Evolutionary conservation across 495 filamentous ascomycete genomes (phyloP).

Genomic region (Xylaria acuta): DNA sequence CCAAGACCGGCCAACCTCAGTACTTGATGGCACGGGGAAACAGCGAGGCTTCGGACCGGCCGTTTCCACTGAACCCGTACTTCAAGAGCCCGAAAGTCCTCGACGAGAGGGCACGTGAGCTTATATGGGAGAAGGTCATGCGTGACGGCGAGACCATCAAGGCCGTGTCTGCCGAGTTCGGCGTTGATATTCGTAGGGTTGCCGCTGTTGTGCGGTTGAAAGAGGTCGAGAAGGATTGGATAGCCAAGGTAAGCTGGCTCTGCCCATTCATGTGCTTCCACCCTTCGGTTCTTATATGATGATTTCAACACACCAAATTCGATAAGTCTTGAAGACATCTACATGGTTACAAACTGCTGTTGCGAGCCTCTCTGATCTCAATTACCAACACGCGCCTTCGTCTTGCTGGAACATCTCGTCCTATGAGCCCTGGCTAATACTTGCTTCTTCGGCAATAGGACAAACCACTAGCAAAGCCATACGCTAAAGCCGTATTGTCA

Average conservation of each 20-base stretch:
- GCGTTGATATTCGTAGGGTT: slow-evolving; percentile 85
- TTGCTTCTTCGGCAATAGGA: slow-evolving; percentile 55
- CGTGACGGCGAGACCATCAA: slow-evolving; percentile 70
- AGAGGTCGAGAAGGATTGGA: slow-evolving; percentile 81
- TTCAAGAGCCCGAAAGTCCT: slow-evolving; percentile 79
- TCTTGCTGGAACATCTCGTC: slow-evolving; percentile 12
- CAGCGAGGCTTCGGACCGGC: too few species aligned
- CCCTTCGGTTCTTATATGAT: slow-evolving; percentile 48
- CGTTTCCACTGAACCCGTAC: slow-evolving; percentile 77
- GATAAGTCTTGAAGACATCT: slow-evolving; percentile 99
- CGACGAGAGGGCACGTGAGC: slow-evolving; percentile 74
- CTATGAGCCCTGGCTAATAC: slow-evolving; percentile 24
- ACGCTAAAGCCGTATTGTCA: slow-evolving; percentile 72
- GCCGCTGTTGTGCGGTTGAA: slow-evolving; percentile 89
- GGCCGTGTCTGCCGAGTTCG: slow-evolving; percentile 75
- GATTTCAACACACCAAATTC: slow-evolving; percentile 62
- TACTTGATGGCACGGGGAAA: too few species aligned
- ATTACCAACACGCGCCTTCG: slow-evolving; percentile 21
- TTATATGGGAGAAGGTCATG: slow-evolving; percentile 74
- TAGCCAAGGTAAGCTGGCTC: slow-evolving; percentile 64
- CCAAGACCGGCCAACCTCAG: slow-evolving; percentile 68
- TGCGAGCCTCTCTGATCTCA: slow-evolving; percentile 56
- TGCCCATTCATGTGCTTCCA: slow-evolving; percentile 28
- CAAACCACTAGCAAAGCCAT: slow-evolving; percentile 77
- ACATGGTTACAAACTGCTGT: slow-evolving; percentile 73